phyloP scores from a whole-genome alignment of 495 filamentous ascomycete genomes.

The Penicillium mononematosum region DNA sequence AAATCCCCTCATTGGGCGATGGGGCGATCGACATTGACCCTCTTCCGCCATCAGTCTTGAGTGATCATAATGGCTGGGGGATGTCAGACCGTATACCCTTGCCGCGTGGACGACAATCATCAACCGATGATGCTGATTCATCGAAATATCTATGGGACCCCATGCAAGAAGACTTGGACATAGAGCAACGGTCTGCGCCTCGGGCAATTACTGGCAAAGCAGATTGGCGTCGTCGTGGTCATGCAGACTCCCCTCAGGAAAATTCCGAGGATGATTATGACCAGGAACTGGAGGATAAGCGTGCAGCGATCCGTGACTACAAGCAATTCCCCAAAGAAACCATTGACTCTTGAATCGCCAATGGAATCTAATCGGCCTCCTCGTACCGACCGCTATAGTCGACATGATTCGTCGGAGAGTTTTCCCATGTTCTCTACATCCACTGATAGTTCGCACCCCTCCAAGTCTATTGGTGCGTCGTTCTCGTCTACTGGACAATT shows the following conservation, averaged over 20 bases:
- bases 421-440: constrained; percentile 83
- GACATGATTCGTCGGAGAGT: constrained; percentile 77
- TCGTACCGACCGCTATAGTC: constrained; percentile 43
- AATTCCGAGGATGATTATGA: constrained; percentile 45
- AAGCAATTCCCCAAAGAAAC: constrained; percentile 46
- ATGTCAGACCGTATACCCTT: constrained; percentile 33
- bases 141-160: constrained; percentile 27
- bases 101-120: constrained; percentile 28
- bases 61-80: constrained; percentile 41
- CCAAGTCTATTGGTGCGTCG: constrained; percentile 45
- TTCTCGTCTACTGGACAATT: constrained; percentile 35
- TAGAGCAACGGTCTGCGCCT: constrained; percentile 45
- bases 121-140: constrained; percentile 26
- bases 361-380: constrained; percentile 35
- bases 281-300: constrained; percentile 41
- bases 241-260: constrained; percentile 27
- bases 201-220: constrained; percentile 44
- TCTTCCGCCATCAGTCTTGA: constrained; percentile 46
- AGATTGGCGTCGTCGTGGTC: constrained; percentile 40
- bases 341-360: constrained; percentile 43
- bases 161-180: constrained; percentile 23
- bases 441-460: constrained; percentile 56
- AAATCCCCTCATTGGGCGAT: constrained; percentile 35
- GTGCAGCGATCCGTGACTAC: constrained; percentile 49
- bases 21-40: constrained; percentile 39